Conservation (phyloP, 202 grass and related monocot species). For the Hordeum pubiflorum region DNA sequence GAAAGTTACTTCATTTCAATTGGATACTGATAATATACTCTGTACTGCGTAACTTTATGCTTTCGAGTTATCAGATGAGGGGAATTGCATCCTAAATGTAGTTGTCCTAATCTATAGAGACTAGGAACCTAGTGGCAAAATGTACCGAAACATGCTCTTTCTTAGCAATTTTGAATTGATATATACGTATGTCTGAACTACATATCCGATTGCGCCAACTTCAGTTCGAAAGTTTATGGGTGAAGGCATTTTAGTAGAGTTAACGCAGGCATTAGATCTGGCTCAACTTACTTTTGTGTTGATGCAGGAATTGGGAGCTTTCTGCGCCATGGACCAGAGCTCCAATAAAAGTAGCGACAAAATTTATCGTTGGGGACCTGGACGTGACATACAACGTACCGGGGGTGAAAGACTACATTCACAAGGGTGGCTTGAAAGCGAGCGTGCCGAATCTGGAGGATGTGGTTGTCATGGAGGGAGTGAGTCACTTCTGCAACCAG, state of each 20-base stretch:
- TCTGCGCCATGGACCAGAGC: slow-evolving; percentile 63
- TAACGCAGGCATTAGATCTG: not conserved
- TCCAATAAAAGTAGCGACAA: slow-evolving; percentile 56
- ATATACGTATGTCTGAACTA: not conserved
- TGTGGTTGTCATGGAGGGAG: slow-evolving; percentile 68
- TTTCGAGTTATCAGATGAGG: not conserved
- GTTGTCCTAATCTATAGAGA: not conserved
- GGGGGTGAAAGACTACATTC: slow-evolving; percentile 54
- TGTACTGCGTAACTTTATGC: not conserved
- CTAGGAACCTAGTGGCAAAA: not conserved
- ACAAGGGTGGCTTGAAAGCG: slow-evolving; percentile 64
- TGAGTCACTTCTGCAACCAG: slow-evolving; percentile 72
- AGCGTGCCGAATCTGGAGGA: slow-evolving; percentile 72
- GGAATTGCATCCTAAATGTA: not conserved
- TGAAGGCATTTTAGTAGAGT: not conserved
- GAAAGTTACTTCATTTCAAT: slow-evolving; percentile 1
- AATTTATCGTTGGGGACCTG: slow-evolving; percentile 85
- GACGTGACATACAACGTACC: slow-evolving; percentile 57
- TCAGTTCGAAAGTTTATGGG: not conserved
- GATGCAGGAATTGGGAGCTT: slow-evolving; percentile 72
- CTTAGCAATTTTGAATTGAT: not conserved
- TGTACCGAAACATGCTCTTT: not conserved
- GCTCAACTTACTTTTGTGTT: not conserved
- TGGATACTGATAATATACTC: not conserved
- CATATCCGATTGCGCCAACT: not conserved